Evolutionary conservation across 176 grass and related monocot species (phyloP).

Genomic region (Raddia guianensis): DNA sequence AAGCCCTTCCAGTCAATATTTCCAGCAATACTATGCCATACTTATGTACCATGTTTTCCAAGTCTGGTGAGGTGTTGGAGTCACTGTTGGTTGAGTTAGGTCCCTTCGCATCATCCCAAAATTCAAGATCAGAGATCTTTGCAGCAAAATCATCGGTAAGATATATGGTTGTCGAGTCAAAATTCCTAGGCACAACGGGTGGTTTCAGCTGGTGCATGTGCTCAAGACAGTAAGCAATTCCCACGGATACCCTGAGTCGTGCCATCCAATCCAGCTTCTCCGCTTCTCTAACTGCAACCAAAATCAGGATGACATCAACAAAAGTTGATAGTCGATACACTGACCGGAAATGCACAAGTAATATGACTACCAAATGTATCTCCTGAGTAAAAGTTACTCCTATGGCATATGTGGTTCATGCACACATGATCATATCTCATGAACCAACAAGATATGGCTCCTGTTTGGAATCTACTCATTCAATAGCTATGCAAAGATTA

Average conservation of each 20-base stretch:
- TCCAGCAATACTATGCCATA: conserved; percentile 74
- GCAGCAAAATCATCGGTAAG: conserved; percentile 81
- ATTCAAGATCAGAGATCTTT: conserved; percentile 65
- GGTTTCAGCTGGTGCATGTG: conserved; percentile 76
- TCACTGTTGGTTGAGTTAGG: background rate
- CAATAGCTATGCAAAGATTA: background rate
- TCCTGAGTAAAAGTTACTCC: background rate
- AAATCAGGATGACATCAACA: conserved; percentile 26
- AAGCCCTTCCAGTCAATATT: conserved; percentile 56
- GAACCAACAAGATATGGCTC: background rate
- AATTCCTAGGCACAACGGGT: conserved; percentile 42
- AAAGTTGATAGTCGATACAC: background rate
- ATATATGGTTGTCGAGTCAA: conserved; percentile 56
- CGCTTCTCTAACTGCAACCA: conserved; percentile 65
- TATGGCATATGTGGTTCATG: background rate
- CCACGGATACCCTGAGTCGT: conserved; percentile 80
- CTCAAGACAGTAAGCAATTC: conserved; percentile 83
- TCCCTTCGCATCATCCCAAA: conserved; percentile 46
- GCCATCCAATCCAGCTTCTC: conserved; percentile 66
- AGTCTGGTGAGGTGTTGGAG: conserved; percentile 6
- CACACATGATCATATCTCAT: background rate
- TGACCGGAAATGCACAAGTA: conserved; percentile 1
- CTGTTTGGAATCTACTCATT: background rate
- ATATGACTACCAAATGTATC: background rate
- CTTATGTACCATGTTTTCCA: conserved; percentile 50